Conservation (phyloP, 352 stramenopile genomes). For the Phytophthora litchii region DNA sequence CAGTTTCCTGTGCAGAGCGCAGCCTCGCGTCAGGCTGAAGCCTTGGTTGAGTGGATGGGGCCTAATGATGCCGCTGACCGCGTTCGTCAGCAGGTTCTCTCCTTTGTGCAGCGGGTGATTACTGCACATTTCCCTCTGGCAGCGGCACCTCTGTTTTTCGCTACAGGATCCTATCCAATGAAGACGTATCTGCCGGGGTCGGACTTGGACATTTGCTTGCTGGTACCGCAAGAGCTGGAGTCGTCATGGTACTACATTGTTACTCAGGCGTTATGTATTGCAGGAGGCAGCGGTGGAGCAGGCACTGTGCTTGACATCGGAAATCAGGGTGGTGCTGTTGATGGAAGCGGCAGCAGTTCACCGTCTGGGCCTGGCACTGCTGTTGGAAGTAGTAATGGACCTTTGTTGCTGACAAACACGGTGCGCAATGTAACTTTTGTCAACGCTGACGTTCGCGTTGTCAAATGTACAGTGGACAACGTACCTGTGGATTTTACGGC, state of each 20-base stretch:
- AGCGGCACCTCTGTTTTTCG: constrained; percentile 59
- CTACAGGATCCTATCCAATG: constrained; percentile 89
- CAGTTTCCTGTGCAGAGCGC: constrained; percentile 46
- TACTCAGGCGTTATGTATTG: constrained; percentile 82
- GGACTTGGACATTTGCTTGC: constrained; percentile 84
- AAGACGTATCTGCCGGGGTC: constrained; percentile 91
- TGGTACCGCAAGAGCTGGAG: constrained; percentile 82
- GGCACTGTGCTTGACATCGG: constrained; percentile 38
- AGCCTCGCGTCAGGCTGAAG: constrained; percentile 41
- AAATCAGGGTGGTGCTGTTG: constrained; percentile 9
- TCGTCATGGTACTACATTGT: constrained; percentile 87
- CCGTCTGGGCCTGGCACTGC: constrained; percentile 18
- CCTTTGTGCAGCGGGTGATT: constrained; percentile 70
- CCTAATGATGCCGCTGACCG: constrained; percentile 68
- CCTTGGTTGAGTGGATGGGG: constrained; percentile 68
- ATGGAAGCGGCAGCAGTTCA: constrained; percentile 28
- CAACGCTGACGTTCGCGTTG: constrained; percentile 86
- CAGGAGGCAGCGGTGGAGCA: constrained; percentile 43
- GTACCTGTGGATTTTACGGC: constrained; percentile 88
- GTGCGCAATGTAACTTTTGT: constrained; percentile 92
- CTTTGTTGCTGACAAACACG: constrained; percentile 51
- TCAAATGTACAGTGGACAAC: constrained; percentile 93
- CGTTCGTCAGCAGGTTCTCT: constrained; percentile 65
- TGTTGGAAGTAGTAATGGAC: constrained; percentile 7
- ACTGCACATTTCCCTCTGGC: constrained; percentile 55